Percentiles rank a stretch among this genome's conserved stretches.
Conservation (phyloP, 2,329 filamentous ascomycete genomes). For the Mycosphaerella sp. region DNA sequence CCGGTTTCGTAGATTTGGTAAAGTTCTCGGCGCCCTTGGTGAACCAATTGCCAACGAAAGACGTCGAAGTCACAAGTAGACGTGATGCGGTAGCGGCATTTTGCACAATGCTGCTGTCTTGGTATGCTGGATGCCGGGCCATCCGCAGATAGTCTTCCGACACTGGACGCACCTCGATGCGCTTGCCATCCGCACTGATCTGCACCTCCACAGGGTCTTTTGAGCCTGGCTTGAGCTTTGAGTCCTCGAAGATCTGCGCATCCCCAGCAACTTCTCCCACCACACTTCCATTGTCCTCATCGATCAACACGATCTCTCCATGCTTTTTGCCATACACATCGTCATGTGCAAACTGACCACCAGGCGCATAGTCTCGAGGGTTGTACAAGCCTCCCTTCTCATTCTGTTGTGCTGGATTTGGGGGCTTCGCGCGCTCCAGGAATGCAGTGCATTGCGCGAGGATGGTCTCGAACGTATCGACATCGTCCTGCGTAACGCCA, state of each 20-base stretch:
- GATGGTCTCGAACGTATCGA: slow-evolving; percentile 96
- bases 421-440: slow-evolving; percentile 71
- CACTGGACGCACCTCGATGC: slow-evolving; percentile 61
- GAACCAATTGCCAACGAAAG: slow-evolving; percentile 70
- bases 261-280: slow-evolving; percentile 84
- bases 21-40: slow-evolving; percentile 73
- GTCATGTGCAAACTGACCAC: slow-evolving; percentile 56
- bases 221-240: slow-evolving; percentile 70
- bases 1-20: slow-evolving; percentile 71
- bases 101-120: slow-evolving; percentile 76
- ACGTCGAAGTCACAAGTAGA: slow-evolving; percentile 81
- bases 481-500: slow-evolving; percentile 77
- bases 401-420: slow-evolving; percentile 31
- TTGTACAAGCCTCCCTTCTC: slow-evolving; percentile 56
- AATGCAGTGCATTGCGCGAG: slow-evolving; percentile 97
- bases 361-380: slow-evolving; percentile 70
- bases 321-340: slow-evolving; percentile 32
- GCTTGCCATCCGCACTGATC: slow-evolving; percentile 62
- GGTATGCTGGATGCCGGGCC: slow-evolving; percentile 84
- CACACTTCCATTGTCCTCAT: slow-evolving; percentile 93
- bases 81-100: slow-evolving; percentile 83
- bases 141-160: slow-evolving; percentile 66
- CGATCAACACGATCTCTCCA: slow-evolving; percentile 83
- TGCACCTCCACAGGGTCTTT: slow-evolving; percentile 83
- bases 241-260: slow-evolving; percentile 72